phyloP scores from a whole-genome alignment of 768 basidiomycete species.

The Holtermanniella nyarrowii region DNA sequence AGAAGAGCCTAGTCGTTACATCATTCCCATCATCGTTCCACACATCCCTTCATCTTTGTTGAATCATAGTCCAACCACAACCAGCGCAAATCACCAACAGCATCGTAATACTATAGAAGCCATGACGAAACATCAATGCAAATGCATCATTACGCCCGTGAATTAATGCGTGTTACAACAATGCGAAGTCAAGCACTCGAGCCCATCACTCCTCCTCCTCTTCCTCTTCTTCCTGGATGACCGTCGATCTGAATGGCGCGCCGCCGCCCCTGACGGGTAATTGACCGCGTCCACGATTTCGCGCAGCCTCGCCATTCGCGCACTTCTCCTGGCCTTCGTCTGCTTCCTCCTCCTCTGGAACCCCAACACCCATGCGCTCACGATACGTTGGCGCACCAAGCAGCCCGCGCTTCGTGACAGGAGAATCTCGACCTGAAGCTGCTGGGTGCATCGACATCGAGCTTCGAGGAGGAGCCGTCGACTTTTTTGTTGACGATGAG shows the following conservation, averaged over 20 bases:
- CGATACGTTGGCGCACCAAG: not conserved
- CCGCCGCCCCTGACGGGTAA: conserved; percentile 5
- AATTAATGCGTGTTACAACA: too few species aligned
- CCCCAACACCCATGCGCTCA: conserved; percentile 3
- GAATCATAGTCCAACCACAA: too few species aligned
- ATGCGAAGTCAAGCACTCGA: not conserved
- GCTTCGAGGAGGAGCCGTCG: not conserved
- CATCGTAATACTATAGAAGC: not conserved
- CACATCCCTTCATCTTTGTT: too few species aligned
- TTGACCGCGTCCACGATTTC: conserved; percentile 1
- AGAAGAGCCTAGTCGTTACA: too few species aligned
- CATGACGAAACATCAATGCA: conserved; percentile 1
- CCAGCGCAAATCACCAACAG: not conserved
- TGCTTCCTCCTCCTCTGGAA: conserved; percentile 4
- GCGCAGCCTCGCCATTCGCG: not conserved
- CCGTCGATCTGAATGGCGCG: conserved; percentile 8
- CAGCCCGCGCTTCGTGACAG: not conserved
- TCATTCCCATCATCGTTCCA: too few species aligned
- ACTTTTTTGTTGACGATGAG: not conserved
- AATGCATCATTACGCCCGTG: too few species aligned
- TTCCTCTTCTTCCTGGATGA: conserved; percentile 19
- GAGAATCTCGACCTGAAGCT: not conserved
- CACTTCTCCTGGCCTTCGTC: not conserved
- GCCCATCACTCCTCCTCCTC: conserved; percentile 10
- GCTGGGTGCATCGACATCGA: not conserved